phyloP scores from a whole-genome alignment of 1,284 basidiomycete species.

The Cystobasidium slooffiae region DNA sequence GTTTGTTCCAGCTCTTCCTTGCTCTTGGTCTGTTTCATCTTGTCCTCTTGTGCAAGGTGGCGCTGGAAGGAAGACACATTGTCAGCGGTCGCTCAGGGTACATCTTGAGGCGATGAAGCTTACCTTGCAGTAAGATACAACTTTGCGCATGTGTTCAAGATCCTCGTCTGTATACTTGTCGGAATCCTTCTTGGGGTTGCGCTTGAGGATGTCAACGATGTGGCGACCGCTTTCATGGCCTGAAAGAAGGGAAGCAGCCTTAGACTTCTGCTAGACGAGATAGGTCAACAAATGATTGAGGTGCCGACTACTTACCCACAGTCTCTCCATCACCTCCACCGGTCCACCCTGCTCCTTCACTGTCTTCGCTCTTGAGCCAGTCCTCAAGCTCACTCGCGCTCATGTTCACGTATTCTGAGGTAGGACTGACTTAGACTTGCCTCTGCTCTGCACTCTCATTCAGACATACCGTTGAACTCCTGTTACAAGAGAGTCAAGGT shows the following conservation, averaged over 20 bases:
- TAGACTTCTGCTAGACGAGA: neutral
- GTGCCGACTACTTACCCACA: constrained; percentile 46
- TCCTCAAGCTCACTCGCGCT: constrained; percentile 57
- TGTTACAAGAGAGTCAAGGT: neutral
- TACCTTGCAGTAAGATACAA: constrained; percentile 57
- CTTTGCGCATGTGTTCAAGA: constrained; percentile 56
- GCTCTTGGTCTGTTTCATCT: constrained; percentile 56
- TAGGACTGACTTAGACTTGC: neutral
- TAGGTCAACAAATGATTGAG: neutral
- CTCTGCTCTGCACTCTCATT: neutral
- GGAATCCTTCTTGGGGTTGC: constrained; percentile 57
- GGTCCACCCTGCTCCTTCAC: constrained; percentile 54
- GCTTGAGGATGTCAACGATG: constrained; percentile 57
- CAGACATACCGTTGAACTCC: constrained; percentile 56
- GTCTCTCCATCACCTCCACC: constrained; percentile 55
- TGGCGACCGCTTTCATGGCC: constrained; percentile 56
- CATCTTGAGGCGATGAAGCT: neutral
- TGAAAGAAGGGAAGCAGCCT: neutral
- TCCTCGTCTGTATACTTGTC: constrained; percentile 58
- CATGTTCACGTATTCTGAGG: constrained; percentile 57
- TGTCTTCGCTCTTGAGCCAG: constrained; percentile 56
- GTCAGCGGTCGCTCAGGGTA: neutral
- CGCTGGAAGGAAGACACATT: constrained; percentile 40
- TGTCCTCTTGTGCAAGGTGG: constrained; percentile 57
- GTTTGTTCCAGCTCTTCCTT: constrained; percentile 56